Evolutionary conservation across 2,329 filamentous ascomycete genomes (phyloP), one percentile per base, ranked within the genome.

Genomic region (Sporothrix pseudoabietina): DNA sequence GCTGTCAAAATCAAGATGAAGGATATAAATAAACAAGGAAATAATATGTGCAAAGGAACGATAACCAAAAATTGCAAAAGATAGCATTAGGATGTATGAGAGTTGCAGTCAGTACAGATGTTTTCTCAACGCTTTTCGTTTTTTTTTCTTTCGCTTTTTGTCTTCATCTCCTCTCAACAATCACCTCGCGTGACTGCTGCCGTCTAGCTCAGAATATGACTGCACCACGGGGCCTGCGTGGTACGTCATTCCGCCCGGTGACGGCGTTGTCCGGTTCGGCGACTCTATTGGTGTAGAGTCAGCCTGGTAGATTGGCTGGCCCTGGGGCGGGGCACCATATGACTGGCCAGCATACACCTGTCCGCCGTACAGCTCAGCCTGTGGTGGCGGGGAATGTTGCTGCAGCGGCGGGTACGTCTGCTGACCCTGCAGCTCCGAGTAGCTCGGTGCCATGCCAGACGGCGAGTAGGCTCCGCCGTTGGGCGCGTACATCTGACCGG

Each of bases 191-290:
- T 69, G 70, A 3, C 39, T 6, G 1, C 9, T 44, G 12, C 70
- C 35, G 22, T 79, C 78, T 75, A 79, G 77, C 74, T 80, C 79
- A 1, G 72, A 22, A 73, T 83, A 80, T 65, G 80, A 81, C 9
- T 77, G 75, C 30, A 80, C 78, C 41, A 81, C 78, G 1, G 81
- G 82, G 3, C 82, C 82, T 0, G 82, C 78, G 66, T 82, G 80
- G 79, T 80, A 84, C 3, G 78, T 77, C 65, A 78, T 74, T 69
- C 75, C 76, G 19, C 12, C 54, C 63, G 75, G 73, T 16, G 75
- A 66, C 41, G 68, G 49, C 30, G 47, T 39, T 39, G 73, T 10
- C 22, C 26, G 66, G 7, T 59, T 47, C 8, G 70, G 74, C 52
- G 19, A 72, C 72, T 54, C 74, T 0, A 68, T 52, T 7, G 75